Evolutionary conservation across 2,329 filamentous ascomycete genomes (phyloP), one percentile per base, ranked within the genome.

Genomic region (Exophiala lecanii-corni): DNA sequence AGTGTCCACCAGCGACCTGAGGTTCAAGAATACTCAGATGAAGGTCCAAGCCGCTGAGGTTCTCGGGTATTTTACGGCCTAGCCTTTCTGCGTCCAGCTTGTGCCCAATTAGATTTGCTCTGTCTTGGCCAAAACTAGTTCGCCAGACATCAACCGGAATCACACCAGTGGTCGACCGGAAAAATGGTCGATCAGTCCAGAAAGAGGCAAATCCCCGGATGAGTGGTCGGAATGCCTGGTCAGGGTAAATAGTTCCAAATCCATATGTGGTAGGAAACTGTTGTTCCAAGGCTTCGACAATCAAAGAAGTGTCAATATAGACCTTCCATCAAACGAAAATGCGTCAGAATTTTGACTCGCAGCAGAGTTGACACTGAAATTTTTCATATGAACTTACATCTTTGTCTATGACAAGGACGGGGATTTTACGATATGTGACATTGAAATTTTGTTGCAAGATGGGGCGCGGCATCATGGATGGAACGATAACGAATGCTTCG

Each of bases 391-490:
- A 12, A 12, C 39, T 37, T 38, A 55, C 45, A 36, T 84, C 77
- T 6, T 75, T 70, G 9, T 80, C 82, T 53, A 86, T 79, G 13
- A 76, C 65, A 35, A 87, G 63, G 37, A 86, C 58, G 1, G 84
- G 84, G 44, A 86, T 85, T 45, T 84, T 81, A 3, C 83, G 76
- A 63, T 88, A 82, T 4, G 69, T 66, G 40, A 86, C 70, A 21
- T 80, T 81, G n/a, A 88, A 71, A 2, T 68, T 66, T 17, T 68
- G 62, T 36, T 43, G 43, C 10, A 86, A 59, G 57, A 85, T 79
- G 0, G 81, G 80, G 15, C 83, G 79, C 3, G 84, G 83, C 59
- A 86, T 69, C 33, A 75, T 73, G 2, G 70, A 66, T 0, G 83
- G 80, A 10, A 55, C 53, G 16, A 55, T 31, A n/a, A 55, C 28